Base-by-base conservation (phyloP, 148 eudicot genomes). In the Rhododendron kiyosumense region DNA sequence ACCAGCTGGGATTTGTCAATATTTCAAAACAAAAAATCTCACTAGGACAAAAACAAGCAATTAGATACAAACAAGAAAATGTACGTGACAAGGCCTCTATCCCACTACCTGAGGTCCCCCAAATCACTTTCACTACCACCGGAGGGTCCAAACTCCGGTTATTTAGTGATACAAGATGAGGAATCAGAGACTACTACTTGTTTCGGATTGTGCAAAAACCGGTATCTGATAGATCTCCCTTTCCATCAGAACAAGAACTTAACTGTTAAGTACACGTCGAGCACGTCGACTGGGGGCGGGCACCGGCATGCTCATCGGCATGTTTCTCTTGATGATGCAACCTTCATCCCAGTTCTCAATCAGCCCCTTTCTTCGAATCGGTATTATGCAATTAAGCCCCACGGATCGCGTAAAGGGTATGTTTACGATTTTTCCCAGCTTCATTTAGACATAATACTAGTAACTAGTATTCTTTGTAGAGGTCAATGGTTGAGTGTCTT, bases 131-230 rank as follows among this genome's bases (percentile, higher is more conserved):
- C 84, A 7, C 18, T 41, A 9, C 88, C 81, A 10, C 90, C 92
- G 1, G 92, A 92, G 80, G 95, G 94, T 82, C 96, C 96, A 1
- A 91, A 92, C 84, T 89, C 90, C 1, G 94, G 96, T 32, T 94
- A 82, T 85, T 81, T 94, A 34, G 91, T 92, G 34, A 65, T 93
- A 45, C 94, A 92, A 90, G 96, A 94, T 36, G 92, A 89, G 84
- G 95, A 90, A 82, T 82, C 88, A 8, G 92, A 85, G 82, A 83
- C 87, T 3, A 79, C 86, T 12, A 5, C 61, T 5, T 91, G 86
- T 85, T 91, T 89, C 51, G 93, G 94, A 28, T 81, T 69, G 81
- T 85, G 86, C 54, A 85, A 90, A 86, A 85, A 86, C 20, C 78
- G 30, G 2, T 67, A 67, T 67, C 18, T 28, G 15, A 28, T 28